These are phyloP conservation scores for Trichoderma sp. DNA, from an alignment of 2,329 filamentous ascomycete species.

Conservation along the genomic window DNA sequence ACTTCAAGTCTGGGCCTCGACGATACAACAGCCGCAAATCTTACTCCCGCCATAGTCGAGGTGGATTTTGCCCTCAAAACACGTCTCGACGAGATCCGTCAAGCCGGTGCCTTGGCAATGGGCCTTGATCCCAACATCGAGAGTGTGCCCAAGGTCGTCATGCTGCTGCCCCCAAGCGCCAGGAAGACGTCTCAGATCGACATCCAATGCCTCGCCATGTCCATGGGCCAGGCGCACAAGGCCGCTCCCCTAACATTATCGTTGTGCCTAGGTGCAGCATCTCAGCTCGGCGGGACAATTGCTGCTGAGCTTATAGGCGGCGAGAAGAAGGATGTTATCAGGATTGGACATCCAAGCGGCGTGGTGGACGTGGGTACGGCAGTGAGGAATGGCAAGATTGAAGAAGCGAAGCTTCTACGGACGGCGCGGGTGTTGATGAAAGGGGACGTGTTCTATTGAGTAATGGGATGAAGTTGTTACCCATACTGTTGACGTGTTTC, in stretches of 20 bases:
- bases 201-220: conserved; percentile 52
- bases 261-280: conserved; percentile 52
- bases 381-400: conserved; percentile 42
- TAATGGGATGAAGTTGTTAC: background rate
- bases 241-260: conserved; percentile 59
- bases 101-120: conserved; percentile 61
- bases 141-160: conserved; percentile 64
- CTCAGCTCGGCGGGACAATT: conserved; percentile 48
- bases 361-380: conserved; percentile 49
- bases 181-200: conserved; percentile 35
- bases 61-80: conserved; percentile 45
- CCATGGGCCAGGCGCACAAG: conserved; percentile 58
- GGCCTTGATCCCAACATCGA: conserved; percentile 51
- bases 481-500: background rate
- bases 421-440: conserved; percentile 54
- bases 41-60: conserved; percentile 58
- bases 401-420: conserved; percentile 48
- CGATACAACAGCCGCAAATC: conserved; percentile 48
- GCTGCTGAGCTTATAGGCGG: conserved; percentile 38
- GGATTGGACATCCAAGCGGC: conserved; percentile 52
- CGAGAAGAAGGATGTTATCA: conserved; percentile 35
- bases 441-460: conserved; percentile 48
- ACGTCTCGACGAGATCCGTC: conserved; percentile 58
- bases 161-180: conserved; percentile 43
- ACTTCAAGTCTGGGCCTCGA: conserved; percentile 53